These are phyloP conservation scores for Lasiodiplodia sp. DNA, from an alignment of 2,329 filamentous ascomycete species.

Conservation along the genomic window DNA sequence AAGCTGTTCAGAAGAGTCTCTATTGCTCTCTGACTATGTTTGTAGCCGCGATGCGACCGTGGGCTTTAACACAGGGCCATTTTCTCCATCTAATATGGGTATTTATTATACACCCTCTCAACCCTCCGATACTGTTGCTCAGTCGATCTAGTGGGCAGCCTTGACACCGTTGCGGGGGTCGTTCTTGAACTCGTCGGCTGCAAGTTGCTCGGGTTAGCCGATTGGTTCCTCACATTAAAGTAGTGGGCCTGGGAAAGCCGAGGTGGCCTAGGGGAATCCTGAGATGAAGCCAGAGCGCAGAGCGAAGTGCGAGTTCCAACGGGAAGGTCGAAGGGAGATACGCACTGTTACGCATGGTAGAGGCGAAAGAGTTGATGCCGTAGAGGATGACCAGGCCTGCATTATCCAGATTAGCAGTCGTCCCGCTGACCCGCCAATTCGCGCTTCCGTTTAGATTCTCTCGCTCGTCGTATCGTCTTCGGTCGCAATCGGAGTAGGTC, in stretches of 20 bases:
- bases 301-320: background rate
- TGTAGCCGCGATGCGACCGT: conserved; percentile 17
- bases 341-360: conserved; percentile 79
- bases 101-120: conserved; percentile 23
- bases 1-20: conserved; percentile 13
- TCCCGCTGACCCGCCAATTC: conserved; percentile 10
- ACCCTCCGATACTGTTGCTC: background rate
- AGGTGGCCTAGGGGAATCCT: conserved; percentile 10
- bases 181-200: conserved; percentile 96
- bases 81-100: conserved; percentile 21
- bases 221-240: background rate
- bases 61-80: background rate
- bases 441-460: conserved; percentile 5
- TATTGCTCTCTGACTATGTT: conserved; percentile 24
- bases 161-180: conserved; percentile 82
- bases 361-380: conserved; percentile 86
- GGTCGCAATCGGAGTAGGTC: background rate
- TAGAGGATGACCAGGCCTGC: conserved; percentile 85
- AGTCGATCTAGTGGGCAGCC: conserved; percentile 32
- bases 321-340: conserved; percentile 36
- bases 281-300: conserved; percentile 3
- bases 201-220: conserved; percentile 14
- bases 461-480: background rate
- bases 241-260: background rate
- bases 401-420: conserved; percentile 11